A percentile compares a stretch with the other conserved stretches of the same genome.
Evolutionary conservation across 805 yeast genomes (phyloP).

Genomic region (Sugiyamaella qingdaonensis): DNA sequence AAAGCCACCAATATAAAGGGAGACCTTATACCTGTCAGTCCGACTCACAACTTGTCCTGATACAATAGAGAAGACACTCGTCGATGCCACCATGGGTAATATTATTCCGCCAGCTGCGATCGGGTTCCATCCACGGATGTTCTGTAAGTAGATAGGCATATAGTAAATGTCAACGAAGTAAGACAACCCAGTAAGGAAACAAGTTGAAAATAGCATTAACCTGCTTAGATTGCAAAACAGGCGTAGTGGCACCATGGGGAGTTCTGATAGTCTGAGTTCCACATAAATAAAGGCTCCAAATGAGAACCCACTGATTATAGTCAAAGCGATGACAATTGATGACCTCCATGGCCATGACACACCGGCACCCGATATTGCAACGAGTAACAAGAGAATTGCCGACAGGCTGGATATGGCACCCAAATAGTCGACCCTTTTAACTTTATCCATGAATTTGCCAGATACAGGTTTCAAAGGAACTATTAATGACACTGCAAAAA

Average conservation of each 20-base stretch:
- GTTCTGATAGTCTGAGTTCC: constrained; percentile 45
- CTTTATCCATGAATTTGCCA: constrained; percentile 36
- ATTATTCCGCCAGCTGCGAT: constrained; percentile 38
- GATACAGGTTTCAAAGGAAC: constrained; percentile 36
- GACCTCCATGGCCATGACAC: constrained; percentile 53
- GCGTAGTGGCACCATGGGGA: constrained; percentile 54
- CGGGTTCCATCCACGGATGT: constrained; percentile 39
- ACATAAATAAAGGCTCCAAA: constrained; percentile 43
- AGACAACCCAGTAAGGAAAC: constrained; percentile 45
- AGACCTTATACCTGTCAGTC: constrained; percentile 41
- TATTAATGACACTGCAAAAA: constrained; percentile 27
- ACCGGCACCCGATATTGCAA: constrained; percentile 64
- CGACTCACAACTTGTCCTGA: constrained; percentile 43
- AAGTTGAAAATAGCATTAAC: constrained; percentile 35
- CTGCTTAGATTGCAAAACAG: constrained; percentile 39
- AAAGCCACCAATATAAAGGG: constrained; percentile 40
- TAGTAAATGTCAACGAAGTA: constrained; percentile 45
- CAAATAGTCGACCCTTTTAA: constrained; percentile 46
- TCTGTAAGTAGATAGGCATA: constrained; percentile 45
- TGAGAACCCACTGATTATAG: constrained; percentile 39
- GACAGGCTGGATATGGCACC: constrained; percentile 49
- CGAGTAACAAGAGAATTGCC: constrained; percentile 44
- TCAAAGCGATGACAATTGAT: constrained; percentile 37
- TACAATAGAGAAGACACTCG: constrained; percentile 40
- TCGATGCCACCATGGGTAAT: constrained; percentile 41